Evolutionary conservation across 495 filamentous ascomycete genomes (phyloP), one percentile per base, ranked within the genome.

Genomic region (Astrothelium macrocarpum): DNA sequence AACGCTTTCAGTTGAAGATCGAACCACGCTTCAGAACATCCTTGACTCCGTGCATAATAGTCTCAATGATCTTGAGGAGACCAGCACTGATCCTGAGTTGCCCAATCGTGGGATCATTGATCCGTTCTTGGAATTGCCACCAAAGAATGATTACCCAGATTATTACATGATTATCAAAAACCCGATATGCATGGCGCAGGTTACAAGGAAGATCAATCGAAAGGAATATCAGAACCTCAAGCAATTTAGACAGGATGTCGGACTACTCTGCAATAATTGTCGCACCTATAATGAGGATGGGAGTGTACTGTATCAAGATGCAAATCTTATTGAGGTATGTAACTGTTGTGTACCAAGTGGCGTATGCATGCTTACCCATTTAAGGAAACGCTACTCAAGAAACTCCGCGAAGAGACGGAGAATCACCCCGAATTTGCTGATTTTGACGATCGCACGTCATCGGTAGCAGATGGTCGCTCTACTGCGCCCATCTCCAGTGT

Each of bases 201-300:
- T 98, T 70, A 84, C 87, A 74, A 91, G 87, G 73, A 91, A 89
- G 78, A 95, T 98, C 74, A 95, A 95, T 78, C 90, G 87, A 67
- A 87, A 92, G 65, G 89, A 97, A 66, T 98, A 97, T 73, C 84
- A 84, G 66, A 87, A 80, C 70, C 74, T 96, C 62, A 85, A 78
- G 65, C 88, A 90, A 65, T 89, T 97, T 81, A 79, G 85, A 36
- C 83, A 83, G 32, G 94, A 98, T 71, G 84, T 98, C 64, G 82
- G 85, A 53, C 77, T 89, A 62, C 82, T 98, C 69, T 93, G 91
- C 73, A 84, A 82, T 69, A 98, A 98, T 77, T 95, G 93, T 65
- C 80, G 90, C 70, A 92, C 87, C 5, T 98, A 94, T 76, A 98
- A 98, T 74, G 94, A 98, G 75, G 94, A 97, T 71, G 87, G 85